Percentiles rank a stretch among this genome's conserved stretches.
phyloP scores from a whole-genome alignment of 2,329 filamentous ascomycete genomes.

The Trichophaea hybrida region DNA sequence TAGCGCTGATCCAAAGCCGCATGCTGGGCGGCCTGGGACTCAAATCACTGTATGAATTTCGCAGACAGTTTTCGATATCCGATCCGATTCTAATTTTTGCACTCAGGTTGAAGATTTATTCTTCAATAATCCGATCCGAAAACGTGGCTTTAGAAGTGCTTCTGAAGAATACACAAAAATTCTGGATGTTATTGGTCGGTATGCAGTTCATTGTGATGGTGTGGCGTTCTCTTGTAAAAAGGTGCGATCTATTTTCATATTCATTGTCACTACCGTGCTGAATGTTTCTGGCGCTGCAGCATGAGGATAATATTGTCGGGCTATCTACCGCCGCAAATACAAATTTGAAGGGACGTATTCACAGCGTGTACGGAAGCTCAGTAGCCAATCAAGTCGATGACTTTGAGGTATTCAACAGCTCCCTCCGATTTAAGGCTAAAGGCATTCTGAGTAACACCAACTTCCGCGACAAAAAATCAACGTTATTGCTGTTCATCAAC shows the following conservation, averaged over 20 bases:
- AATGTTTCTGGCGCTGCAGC: constrained; percentile 28
- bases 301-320: constrained; percentile 70
- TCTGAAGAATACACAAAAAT: constrained; percentile 98
- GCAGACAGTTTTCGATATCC: not conserved
- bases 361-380: constrained; percentile 69
- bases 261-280: not conserved
- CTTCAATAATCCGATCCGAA: constrained; percentile 83
- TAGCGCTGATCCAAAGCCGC: constrained; percentile 68
- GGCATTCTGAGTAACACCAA: constrained; percentile 87
- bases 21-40: constrained; percentile 75
- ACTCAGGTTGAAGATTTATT: constrained; percentile 75
- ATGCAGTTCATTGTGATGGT: constrained; percentile 80
- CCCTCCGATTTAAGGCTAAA: constrained; percentile 69
- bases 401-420: constrained; percentile 55
- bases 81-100: not conserved
- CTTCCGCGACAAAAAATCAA: constrained; percentile 81
- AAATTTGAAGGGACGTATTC: constrained; percentile 65
- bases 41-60: constrained; percentile 57
- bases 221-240: constrained; percentile 97
- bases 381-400: constrained; percentile 81
- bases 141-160: constrained; percentile 75
- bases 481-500: constrained; percentile 85
- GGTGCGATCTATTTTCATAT: constrained; percentile 12
- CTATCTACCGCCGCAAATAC: constrained; percentile 65
- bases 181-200: constrained; percentile 81